phyloP scores from a whole-genome alignment of 2,329 filamentous ascomycete species.

The Emmonsiellopsis sp. region DNA sequence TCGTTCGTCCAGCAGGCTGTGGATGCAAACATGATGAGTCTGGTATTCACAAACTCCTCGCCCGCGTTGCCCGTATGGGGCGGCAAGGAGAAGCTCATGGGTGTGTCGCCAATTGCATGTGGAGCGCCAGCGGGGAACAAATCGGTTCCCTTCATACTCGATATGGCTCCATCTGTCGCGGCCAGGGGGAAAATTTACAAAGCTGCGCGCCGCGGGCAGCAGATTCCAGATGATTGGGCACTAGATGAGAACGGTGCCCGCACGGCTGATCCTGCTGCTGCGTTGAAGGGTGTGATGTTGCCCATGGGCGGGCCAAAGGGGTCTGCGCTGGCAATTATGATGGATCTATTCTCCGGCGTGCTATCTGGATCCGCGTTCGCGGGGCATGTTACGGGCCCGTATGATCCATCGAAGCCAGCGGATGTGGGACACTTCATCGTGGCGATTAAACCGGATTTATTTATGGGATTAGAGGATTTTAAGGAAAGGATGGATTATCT shows the following conservation, averaged over 20 bases:
- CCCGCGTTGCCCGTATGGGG: slow-evolving; percentile 66
- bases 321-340: slow-evolving; percentile 69
- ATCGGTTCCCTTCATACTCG: slow-evolving; percentile 47
- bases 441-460: slow-evolving; percentile 64
- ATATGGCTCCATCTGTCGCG: slow-evolving; percentile 39
- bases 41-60: slow-evolving; percentile 64
- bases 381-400: slow-evolving; percentile 66
- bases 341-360: slow-evolving; percentile 78
- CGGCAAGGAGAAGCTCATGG: slow-evolving; percentile 59
- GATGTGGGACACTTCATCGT: slow-evolving; percentile 69
- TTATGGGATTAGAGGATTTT: slow-evolving; percentile 63
- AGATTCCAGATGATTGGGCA: slow-evolving; percentile 54
- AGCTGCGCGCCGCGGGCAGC: slow-evolving; percentile 33
- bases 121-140: slow-evolving; percentile 58
- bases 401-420: slow-evolving; percentile 53
- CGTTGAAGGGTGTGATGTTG: slow-evolving; percentile 66
- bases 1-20: slow-evolving; percentile 72
- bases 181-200: slow-evolving; percentile 40
- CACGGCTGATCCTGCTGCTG: slow-evolving; percentile 64
- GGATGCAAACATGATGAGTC: slow-evolving; percentile 60
- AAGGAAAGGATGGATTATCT: slow-evolving; percentile 50
- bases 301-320: slow-evolving; percentile 82
- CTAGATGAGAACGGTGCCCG: slow-evolving; percentile 59
- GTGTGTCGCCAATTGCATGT: slow-evolving; percentile 64
- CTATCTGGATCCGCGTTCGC: slow-evolving; percentile 71